Base-by-base conservation (phyloP, 176 grass and related monocot species). In the Thalia dealbata region DNA sequence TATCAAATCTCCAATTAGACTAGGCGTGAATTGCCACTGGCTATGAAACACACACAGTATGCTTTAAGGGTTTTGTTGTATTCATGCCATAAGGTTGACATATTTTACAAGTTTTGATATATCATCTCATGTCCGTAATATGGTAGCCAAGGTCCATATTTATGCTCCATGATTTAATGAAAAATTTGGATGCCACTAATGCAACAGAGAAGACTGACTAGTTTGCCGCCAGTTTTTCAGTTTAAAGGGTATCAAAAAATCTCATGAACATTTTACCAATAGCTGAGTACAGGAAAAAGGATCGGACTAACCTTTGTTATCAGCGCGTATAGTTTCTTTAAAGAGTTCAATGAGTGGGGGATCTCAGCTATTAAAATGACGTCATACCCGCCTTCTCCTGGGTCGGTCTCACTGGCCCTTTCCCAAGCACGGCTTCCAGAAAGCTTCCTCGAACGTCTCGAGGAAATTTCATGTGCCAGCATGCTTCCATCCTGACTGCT, bases 381-480 rank as follows among this genome's bases (percentile, higher is more conserved):
- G 73, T 92, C 90, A 81, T 92, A 92, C 26, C 90, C 86, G 60
- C 83, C 90, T 67, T 92, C 86, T 64, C 71, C 83, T 16, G 70
- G 65, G 42, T 77, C 83, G 24, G 52, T 79, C 80, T 86, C 90
- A 48, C 76, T 81, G 50, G 78, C 89, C 63, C 90, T 86, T 78
- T 92, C 90, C 90, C 90, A 92, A 30, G 90, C 90, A 46, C 90
- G 85, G 35, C 86, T 92, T 11, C 90, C 83, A 14, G 86, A 88
- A 52, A 92, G 64, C 76, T 92, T 92, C 50, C 90, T 88, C 15
- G 90, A 92, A 55, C 75, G 69, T 29, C 83, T 85, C 1, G 86
- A 85, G 0, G 80, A 88, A 29, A 75, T 78, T 69, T 78, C 83
- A 65, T 86, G 75, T 67, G 77, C 83, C 76, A 86, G 72, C 14